Conservation (phyloP, 306 rosid genomes). For the Gillenia trifoliata region DNA sequence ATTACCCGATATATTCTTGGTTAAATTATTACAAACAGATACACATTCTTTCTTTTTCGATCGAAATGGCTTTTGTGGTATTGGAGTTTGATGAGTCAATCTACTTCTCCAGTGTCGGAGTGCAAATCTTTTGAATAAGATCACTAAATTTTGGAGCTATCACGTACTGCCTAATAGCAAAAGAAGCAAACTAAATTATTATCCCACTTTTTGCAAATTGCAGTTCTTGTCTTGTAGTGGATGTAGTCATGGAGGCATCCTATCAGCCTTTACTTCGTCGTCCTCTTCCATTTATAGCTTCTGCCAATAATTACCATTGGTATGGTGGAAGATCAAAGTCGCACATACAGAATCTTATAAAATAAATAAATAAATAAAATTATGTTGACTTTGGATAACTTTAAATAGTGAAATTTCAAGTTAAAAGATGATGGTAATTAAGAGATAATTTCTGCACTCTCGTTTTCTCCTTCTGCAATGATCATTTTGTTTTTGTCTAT, state of each 20-base stretch:
- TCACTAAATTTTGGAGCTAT: not conserved
- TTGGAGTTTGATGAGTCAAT: not conserved
- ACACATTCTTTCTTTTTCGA: too few species aligned
- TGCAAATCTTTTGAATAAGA: not conserved
- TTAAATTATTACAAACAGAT: too few species aligned
- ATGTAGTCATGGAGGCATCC: not conserved
- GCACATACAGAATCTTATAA: not conserved
- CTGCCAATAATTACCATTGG: not conserved
- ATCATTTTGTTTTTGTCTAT: too few species aligned
- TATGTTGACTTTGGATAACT: slow-evolving; percentile 14
- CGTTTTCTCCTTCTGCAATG: too few species aligned
- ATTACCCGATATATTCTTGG: not conserved
- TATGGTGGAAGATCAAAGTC: slow-evolving; percentile 7
- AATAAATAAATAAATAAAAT: not conserved
- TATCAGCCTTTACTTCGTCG: not conserved
- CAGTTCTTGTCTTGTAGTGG: not conserved
- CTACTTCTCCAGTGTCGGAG: not conserved
- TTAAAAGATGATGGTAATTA: not conserved
- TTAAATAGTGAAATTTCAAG: not conserved
- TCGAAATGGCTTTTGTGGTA: not conserved
- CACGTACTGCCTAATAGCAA: not conserved
- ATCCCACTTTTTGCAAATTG: too few species aligned
- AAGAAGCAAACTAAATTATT: not conserved
- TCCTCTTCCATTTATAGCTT: slow-evolving; percentile 1
- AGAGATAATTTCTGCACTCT: too few species aligned